Percentiles rank a stretch among this genome's conserved stretches.
Conservation (phyloP, 2,329 filamentous ascomycete species). For the Leptographium wingfieldii region DNA sequence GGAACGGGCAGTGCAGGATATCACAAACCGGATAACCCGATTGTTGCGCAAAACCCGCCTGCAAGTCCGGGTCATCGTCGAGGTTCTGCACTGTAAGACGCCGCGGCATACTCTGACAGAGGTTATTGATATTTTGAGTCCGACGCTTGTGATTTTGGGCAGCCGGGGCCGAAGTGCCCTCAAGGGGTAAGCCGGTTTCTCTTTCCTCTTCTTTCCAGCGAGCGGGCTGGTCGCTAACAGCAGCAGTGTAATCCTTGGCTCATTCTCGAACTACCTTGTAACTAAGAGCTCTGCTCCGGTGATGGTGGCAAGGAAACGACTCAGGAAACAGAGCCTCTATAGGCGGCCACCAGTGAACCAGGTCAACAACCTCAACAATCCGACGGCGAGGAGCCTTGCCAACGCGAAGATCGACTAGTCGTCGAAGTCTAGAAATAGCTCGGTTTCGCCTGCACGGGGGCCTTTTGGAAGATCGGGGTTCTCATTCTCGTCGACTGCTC, state of each 20-base stretch:
- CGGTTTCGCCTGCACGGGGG: neutral
- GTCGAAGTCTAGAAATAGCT: neutral
- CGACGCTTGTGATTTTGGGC: conserved; percentile 85
- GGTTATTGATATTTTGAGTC: conserved; percentile 86
- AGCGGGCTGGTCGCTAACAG: neutral
- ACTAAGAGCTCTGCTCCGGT: conserved; percentile 94
- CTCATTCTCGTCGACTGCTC: neutral
- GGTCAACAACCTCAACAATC: conserved; percentile 69
- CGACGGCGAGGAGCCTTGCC: conserved; percentile 51
- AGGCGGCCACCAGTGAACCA: conserved; percentile 58
- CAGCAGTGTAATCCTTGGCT: conserved; percentile 75
- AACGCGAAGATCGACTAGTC: conserved; percentile 62
- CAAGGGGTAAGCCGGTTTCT: conserved; percentile 59
- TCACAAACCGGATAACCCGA: conserved; percentile 74
- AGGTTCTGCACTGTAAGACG: conserved; percentile 97
- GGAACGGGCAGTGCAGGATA: conserved; percentile 65
- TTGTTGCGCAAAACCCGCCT: conserved; percentile 81
- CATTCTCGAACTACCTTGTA: conserved; percentile 94
- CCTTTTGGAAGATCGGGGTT: neutral
- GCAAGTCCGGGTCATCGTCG: conserved; percentile 85
- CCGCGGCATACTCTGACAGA: conserved; percentile 93
- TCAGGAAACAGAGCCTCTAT: conserved; percentile 77
- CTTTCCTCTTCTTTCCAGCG: neutral
- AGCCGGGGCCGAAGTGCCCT: conserved; percentile 82
- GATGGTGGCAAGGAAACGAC: conserved; percentile 89